Evolutionary conservation across 2,329 filamentous ascomycete species (phyloP).

Genomic region (Grosmannia penicillata): DNA sequence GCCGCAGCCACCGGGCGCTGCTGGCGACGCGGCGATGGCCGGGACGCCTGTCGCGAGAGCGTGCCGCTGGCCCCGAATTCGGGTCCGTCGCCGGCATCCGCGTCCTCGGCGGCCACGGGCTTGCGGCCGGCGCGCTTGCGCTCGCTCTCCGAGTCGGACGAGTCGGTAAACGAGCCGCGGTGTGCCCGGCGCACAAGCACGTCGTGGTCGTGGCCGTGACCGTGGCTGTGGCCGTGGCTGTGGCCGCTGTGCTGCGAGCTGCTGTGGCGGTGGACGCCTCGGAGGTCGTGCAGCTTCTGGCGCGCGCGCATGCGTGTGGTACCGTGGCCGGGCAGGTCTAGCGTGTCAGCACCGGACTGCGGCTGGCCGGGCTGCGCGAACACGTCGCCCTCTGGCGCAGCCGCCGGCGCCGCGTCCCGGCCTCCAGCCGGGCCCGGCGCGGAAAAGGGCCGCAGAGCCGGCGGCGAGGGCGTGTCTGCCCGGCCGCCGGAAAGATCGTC

Average conservation of each 20-base stretch:
- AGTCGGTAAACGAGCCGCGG: constrained; percentile 41
- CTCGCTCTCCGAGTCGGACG: constrained; percentile 47
- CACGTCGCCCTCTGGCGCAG: no score
- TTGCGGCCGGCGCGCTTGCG: constrained; percentile 9
- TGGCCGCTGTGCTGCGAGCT: constrained; percentile 27
- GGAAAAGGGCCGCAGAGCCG: no score
- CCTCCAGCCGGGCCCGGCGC: neutral
- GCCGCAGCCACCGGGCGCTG: neutral
- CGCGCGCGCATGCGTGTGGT: constrained; percentile 44
- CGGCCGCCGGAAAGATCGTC: constrained; percentile 6
- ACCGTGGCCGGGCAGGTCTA: constrained; percentile 22
- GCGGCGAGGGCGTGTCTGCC: neutral
- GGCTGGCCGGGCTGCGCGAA: constrained; percentile 7
- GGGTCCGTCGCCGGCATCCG: neutral
- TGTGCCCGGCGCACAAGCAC: no score
- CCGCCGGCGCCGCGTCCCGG: no score
- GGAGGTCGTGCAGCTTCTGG: constrained; percentile 43
- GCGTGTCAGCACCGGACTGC: neutral
- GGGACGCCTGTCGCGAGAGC: no score
- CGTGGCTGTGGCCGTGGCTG: constrained; percentile 18
- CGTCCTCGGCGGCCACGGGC: constrained; percentile 11
- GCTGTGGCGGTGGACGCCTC: constrained; percentile 38
- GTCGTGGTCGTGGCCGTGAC: no score
- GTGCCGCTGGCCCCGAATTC: no score
- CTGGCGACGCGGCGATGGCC: no score